These are phyloP conservation scores for Wickerhamiella shivajii DNA, from an alignment of 805 yeast species.

Conservation along the genomic window DNA sequence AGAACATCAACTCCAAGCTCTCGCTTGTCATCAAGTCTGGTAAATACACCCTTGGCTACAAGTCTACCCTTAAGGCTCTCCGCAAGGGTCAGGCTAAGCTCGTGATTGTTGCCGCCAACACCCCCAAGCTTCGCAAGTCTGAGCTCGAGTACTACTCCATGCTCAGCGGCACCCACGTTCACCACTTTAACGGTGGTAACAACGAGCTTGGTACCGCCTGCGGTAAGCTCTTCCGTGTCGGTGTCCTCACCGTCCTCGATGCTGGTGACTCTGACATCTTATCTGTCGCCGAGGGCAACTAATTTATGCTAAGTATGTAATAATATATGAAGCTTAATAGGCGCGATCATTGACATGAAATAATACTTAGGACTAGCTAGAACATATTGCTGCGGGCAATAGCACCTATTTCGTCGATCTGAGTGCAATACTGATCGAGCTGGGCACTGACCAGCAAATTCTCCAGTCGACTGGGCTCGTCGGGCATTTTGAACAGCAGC, in stretches of 20 bases:
- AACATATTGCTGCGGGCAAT: slow-evolving; percentile 49
- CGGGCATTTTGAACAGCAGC: slow-evolving; percentile 48
- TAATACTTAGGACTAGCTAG: too few species aligned
- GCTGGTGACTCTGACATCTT: slow-evolving; percentile 99
- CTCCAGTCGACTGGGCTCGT: slow-evolving; percentile 62
- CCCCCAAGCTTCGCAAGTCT: slow-evolving; percentile 98
- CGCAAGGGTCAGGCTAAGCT: slow-evolving; percentile 99
- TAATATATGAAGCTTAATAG: too few species aligned
- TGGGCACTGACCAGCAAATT: slow-evolving; percentile 54
- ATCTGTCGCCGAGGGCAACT: slow-evolving; percentile 18
- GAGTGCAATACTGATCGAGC: slow-evolving; percentile 55
- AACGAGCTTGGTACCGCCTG: slow-evolving; percentile 99
- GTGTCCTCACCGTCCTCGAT: slow-evolving; percentile 88
- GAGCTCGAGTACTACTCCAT: slow-evolving; percentile 99
- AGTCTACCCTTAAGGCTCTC: slow-evolving; percentile 94
- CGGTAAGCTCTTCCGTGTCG: slow-evolving; percentile 99
- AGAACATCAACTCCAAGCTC: slow-evolving; percentile 94
- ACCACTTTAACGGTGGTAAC: slow-evolving; percentile 99
- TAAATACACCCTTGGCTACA: slow-evolving; percentile 99
- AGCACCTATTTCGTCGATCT: slow-evolving; percentile 55
- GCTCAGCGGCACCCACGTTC: slow-evolving; percentile 93
- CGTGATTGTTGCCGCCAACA: slow-evolving; percentile 95
- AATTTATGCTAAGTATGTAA: slow-evolving; percentile 2
- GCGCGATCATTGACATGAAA: too few species aligned
- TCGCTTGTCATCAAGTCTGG: slow-evolving; percentile 98